Conservation (phyloP, 441 rosid genomes). For the Euphorbia corollata region DNA sequence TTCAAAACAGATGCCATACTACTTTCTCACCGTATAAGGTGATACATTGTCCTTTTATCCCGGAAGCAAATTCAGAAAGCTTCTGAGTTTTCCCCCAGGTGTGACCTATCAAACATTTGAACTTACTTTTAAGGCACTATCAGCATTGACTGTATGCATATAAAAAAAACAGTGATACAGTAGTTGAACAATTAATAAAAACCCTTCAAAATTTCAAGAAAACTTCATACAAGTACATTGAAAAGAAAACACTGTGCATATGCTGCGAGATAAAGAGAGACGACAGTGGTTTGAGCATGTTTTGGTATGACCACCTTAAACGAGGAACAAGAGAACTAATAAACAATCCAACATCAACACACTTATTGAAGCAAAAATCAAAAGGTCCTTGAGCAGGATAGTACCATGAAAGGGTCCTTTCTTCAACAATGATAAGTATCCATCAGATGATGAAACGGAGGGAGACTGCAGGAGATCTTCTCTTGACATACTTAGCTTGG, state of each 20-base stretch:
- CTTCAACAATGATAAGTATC: conserved; percentile 70
- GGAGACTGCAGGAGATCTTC: conserved; percentile 41
- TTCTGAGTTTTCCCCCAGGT: no score
- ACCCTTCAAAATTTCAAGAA: background rate
- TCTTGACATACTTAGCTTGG: conserved; percentile 30
- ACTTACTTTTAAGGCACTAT: background rate
- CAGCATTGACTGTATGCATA: background rate
- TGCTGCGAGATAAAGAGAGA: background rate
- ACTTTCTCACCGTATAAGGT: background rate
- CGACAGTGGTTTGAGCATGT: background rate
- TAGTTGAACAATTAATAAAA: background rate
- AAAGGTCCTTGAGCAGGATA: conserved; percentile 13
- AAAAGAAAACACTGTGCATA: background rate
- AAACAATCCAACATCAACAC: background rate
- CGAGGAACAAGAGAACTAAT: conserved; percentile 9
- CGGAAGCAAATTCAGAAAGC: background rate
- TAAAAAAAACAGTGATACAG: background rate
- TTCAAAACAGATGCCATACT: no score
- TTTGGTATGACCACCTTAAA: background rate
- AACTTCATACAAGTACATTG: background rate
- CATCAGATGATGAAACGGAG: conserved; percentile 43
- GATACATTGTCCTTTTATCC: background rate
- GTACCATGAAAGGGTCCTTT: conserved; percentile 55
- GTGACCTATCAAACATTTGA: background rate
- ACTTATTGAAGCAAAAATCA: background rate